Evolutionary conservation across 129 eudicot genomes (phyloP), one percentile per base, ranked within the genome.

Genomic region (Chrysanthemum lavandulifolium): DNA sequence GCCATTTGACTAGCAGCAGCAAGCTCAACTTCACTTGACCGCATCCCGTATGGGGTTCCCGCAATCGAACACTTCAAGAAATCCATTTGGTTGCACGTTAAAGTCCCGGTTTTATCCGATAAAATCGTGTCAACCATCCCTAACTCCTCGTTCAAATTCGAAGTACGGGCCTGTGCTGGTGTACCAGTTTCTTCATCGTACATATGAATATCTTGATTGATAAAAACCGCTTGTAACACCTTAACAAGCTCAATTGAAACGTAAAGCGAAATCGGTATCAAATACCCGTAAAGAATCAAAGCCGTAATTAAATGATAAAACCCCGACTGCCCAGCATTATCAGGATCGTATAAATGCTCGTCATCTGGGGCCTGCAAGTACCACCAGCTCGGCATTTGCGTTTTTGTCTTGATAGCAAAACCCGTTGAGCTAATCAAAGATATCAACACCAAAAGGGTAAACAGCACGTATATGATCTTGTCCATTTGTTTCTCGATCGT

Each of bases 1-100:
- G 99, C 96, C 89, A 95, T 90, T 85, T 95, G 96, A 66, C 86
- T 88, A 56, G 91, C 94, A 13, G 99, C 99, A 65, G 99, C 99
- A 65, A 95, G 77, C 78, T 95, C 99, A 10, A 95, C 96, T 74
- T 90, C 97, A 82, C 97, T 95, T 8, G 92, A 82, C 11, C 88
- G 85, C 69, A 79, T 78, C 0, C 97, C 99, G 74, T 90, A 95
- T 3, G 91, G 85, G 73, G 76, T 69, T 50, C 99, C 99, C 49
- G 89, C 97, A 76, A 95, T 88, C 57, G 99, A 95, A 67, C 99
- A 90, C 82, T 95, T 95, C 13, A 95, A 83, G 16, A 95, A 95
- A 65, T 95, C 99, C 99, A 95, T 95, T 62, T 95, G 96, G 63
- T 95, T 95, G 74, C 99, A 95, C 3, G 99, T 95, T 75, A 95